These are phyloP conservation scores for Ogataea parapolymorpha DNA, from an alignment of 805 yeast species.

Conservation along the genomic window DNA sequence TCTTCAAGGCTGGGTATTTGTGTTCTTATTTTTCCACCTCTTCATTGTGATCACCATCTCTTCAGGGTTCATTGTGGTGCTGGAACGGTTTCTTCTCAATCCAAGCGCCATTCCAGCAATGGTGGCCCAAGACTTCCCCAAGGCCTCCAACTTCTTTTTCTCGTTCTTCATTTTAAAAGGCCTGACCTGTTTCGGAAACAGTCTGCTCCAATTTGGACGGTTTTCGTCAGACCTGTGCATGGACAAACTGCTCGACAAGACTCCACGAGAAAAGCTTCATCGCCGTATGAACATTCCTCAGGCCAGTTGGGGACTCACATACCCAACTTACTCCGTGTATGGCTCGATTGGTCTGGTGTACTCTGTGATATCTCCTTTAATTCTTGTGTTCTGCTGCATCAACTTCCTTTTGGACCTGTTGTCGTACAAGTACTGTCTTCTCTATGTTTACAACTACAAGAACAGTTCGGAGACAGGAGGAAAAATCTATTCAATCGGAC, in stretches of 20 bases:
- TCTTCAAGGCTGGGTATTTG: constrained; percentile 73
- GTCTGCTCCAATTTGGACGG: constrained; percentile 56
- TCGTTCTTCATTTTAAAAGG: constrained; percentile 75
- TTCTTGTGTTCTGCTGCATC: constrained; percentile 55
- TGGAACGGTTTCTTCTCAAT: constrained; percentile 58
- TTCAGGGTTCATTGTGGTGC: constrained; percentile 65
- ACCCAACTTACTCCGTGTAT: constrained; percentile 72
- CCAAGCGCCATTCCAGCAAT: constrained; percentile 72
- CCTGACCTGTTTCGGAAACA: constrained; percentile 69
- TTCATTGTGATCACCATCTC: constrained; percentile 83
- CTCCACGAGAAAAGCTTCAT: constrained; percentile 58
- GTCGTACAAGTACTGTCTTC: constrained; percentile 68
- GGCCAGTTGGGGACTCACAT: constrained; percentile 75
- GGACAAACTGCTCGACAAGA: constrained; percentile 40
- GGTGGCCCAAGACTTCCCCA: constrained; percentile 76
- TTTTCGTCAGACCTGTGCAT: constrained; percentile 40
- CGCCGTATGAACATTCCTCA: constrained; percentile 42
- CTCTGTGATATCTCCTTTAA: constrained; percentile 75
- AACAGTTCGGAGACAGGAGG: constrained; percentile 68
- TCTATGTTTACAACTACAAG: constrained; percentile 49
- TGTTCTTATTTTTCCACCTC: constrained; percentile 75
- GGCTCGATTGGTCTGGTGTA: constrained; percentile 78
- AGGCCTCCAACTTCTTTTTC: constrained; percentile 81
- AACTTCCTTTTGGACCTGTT: constrained; percentile 55
- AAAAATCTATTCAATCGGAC: constrained; percentile 64